Base-by-base conservation (phyloP, 345 rosid genomes). In the Lagerstroemia speciosa region DNA sequence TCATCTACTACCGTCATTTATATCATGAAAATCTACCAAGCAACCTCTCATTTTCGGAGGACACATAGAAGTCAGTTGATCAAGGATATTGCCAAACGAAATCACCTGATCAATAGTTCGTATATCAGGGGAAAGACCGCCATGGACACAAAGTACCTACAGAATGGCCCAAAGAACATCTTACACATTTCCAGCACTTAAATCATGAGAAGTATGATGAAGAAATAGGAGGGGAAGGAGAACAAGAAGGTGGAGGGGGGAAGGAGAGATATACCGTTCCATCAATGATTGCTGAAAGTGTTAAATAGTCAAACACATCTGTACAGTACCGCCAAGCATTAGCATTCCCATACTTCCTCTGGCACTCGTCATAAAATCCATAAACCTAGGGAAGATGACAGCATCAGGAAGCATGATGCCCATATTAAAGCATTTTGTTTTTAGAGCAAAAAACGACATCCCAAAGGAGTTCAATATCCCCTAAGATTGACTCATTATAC, bases 311-410 rank as follows among this genome's bases (percentile, higher is more conserved):
- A 78, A 95, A 95, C 60, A 95, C 99, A 79, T 95, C 99, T 17
- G 99, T 95, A 82, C 99, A 95, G 72, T 95, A 95, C 72, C 99
- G 93, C 99, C 99, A 95, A 29, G 98, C 99, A 85, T 95, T 95
- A 67, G 99, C 99, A 92, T 95, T 95, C 68, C 99, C 99, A 67
- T 95, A 95, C 85, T 95, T 95, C 79, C 99, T 86, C 72, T 95
- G 99, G 85, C 99, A 95, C 73, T 95, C 99, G 41, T 95, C 99
- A 78, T 95, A 95, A 83, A 95, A 95, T 71, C 99, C 99, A 71
- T 95, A 95, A 50, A 95, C 99, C 99, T 95, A 66, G 27, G 60
- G 52, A 73, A 73, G 61, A 79, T 36, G 52, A 72, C 61, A 34
- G 19, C 19, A 8, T 26, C 33, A 65, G 17, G 7, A 40, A 65